These are phyloP conservation scores for Penicillium cinerascens DNA, from an alignment of 495 filamentous ascomycete species.

Conservation along the genomic window DNA sequence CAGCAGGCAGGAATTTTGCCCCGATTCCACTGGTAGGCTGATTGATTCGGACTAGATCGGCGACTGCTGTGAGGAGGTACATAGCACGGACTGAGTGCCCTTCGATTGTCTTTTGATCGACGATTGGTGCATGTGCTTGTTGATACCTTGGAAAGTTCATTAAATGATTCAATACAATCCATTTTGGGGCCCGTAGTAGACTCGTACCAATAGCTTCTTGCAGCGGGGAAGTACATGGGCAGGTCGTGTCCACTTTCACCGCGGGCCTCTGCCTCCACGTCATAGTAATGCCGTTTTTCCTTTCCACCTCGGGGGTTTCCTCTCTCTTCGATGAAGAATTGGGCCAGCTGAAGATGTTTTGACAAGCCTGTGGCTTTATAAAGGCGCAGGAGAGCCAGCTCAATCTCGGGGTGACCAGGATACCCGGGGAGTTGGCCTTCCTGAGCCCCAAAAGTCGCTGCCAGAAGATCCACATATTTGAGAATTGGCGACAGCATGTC, in stretches of 20 bases:
- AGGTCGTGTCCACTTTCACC: constrained; percentile 47
- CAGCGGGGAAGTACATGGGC: constrained; percentile 40
- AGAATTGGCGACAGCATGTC: constrained; percentile 48
- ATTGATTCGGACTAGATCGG: constrained; percentile 30
- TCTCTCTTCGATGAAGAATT: constrained; percentile 55
- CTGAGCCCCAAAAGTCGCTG: constrained; percentile 45
- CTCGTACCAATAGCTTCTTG: constrained; percentile 41
- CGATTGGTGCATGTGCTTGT: constrained; percentile 53
- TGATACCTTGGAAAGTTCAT: constrained; percentile 29
- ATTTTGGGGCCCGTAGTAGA: no score
- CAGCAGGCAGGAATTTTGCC: constrained; percentile 21
- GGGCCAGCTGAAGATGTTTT: constrained; percentile 47
- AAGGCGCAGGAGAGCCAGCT: constrained; percentile 54
- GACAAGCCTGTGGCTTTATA: constrained; percentile 44
- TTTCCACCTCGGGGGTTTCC: constrained; percentile 48
- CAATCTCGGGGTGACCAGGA: constrained; percentile 59
- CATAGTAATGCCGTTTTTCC: constrained; percentile 48
- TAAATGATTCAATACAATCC: no score
- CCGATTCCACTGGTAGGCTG: constrained; percentile 20
- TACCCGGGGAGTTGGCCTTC: constrained; percentile 53
- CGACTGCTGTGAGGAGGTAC: constrained; percentile 48
- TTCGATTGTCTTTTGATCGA: constrained; percentile 52
- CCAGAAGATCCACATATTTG: constrained; percentile 53
- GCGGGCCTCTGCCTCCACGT: constrained; percentile 46
- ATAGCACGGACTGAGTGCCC: constrained; percentile 60